A percentile compares a stretch with the other conserved stretches of the same genome.
Evolutionary conservation across 331 rosid genomes (phyloP).

Genomic region (Telfairia occidentalis): DNA sequence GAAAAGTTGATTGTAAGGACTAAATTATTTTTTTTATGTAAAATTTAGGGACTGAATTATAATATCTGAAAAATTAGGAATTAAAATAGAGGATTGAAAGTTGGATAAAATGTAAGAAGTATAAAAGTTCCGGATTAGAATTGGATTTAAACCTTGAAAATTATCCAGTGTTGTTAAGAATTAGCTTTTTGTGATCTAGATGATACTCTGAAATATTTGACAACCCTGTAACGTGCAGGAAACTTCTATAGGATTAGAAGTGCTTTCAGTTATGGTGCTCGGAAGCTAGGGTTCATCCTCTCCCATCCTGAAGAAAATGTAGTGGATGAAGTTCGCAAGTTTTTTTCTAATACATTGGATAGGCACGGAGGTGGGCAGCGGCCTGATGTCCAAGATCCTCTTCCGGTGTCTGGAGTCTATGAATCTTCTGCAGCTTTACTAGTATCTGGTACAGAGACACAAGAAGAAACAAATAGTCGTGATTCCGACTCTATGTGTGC

Average conservation of each 20-base stretch:
- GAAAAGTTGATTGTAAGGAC: not conserved
- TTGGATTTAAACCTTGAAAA: not conserved
- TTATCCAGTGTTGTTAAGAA: not conserved
- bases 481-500: conserved; percentile 11
- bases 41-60: not conserved
- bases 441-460: conserved; percentile 17
- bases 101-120: not conserved
- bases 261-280: conserved; percentile 61
- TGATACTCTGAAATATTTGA: not conserved
- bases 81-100: not conserved
- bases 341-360: conserved; percentile 50
- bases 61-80: not conserved
- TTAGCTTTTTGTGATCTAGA: not conserved
- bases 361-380: conserved; percentile 81
- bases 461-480: conserved; percentile 16
- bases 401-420: conserved; percentile 19
- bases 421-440: conserved; percentile 1
- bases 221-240: conserved; percentile 33
- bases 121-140: not conserved
- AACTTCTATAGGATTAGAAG: conserved; percentile 58
- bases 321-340: conserved; percentile 46
- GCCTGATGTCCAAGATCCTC: conserved; percentile 58
- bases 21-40: not conserved
- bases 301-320: conserved; percentile 44
- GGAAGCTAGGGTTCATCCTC: conserved; percentile 45